Evolutionary conservation across 805 yeast genomes (phyloP), one percentile per base, ranked within the genome.

Genomic region (Maudiozyma pseudohumilis): DNA sequence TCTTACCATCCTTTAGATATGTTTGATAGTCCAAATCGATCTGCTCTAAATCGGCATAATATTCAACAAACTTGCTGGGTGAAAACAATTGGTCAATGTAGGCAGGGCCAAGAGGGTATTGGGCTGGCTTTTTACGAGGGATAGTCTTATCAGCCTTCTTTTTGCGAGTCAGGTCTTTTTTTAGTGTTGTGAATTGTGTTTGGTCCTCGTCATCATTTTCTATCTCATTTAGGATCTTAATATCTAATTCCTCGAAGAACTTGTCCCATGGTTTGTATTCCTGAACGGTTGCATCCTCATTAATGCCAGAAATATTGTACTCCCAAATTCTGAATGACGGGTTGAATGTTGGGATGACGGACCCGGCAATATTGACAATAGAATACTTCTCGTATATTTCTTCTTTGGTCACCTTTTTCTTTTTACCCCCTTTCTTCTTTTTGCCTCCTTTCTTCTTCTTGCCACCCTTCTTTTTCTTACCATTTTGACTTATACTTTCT

Each of bases 301-400:
- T 56, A 32, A 81, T 52, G 1, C 68, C 79, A 0, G 84, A 70
- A 26, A 73, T 71, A 51, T 85, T 85, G 56, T 85, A 85, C 55
- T 85, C 95, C 92, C 94, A 85, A 2, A 85, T 76, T 45, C 95
- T 66, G 43, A 85, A 52, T 5, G 87, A 84, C 5, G 95, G 87
- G 46, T 82, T 83, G 60, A 78, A 86, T 0, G 94, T 85, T 3
- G 95, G 95, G 11, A 86, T 74, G 11, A 85, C 75, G 39, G 88
- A 79, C 1, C 87, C 77, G 2, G 77, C 69, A 12, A 85, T 74
- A 50, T 76, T 81, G 0, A 80, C 77, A 36, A 85, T 64, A 1
- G 86, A 66, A 53, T 82, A 85, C 30, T 87, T 61, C 44, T 79
- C 80, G 24, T 68, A 66, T 33, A 55, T 33, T 10, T 46, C 43